Base-by-base conservation (phyloP, 176 grass and related monocot genomes). In the Zoysia pacifica region DNA sequence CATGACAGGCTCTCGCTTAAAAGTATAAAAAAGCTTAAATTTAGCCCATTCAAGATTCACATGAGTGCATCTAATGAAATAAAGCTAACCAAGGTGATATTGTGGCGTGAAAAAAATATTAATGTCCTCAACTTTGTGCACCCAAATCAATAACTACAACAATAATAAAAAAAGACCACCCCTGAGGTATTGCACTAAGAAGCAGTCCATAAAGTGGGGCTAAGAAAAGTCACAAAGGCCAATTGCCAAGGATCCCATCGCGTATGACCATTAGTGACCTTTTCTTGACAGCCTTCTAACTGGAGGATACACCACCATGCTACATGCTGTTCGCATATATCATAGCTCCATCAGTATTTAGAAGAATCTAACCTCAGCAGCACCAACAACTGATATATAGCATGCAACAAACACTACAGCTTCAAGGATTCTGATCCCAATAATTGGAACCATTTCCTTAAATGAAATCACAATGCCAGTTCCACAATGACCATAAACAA, bases 31-130 rank as follows among this genome's bases (percentile, higher is more conserved):
- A 13, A 1, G 2, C 4, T 51, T 62, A 28, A 42, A 38, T 14
- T 63, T 52, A 48, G 0, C 5, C 44, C 39, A 51, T 77, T 76
- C 18, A 70, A 7, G 38, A 53, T 52, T 44, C 40, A 50, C 7
- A 20, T 9, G 39, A 63, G 36, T 70, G 4, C 54, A 44, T 70
- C 53, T 51, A 13, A 70, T 62, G 18, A 84, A 84, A 28, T 61
- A 42, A 7, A 82, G 55, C 54, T n/a, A 38, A 19, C 38, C 38
- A 46, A 74, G 48, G 28, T 40, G 40, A 48, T 6, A 28, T 15
- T 70, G 50, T 4, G 18, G 1, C 15, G 40, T 7, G 6, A 67
- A 77, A 76, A 0, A 67, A 83, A 66, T 51, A 11, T 37, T 62
- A 53, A 43, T 38, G 5, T 36, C 18, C 48, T 45, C 37, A 19